These are phyloP conservation scores for Ceratobasidium sp. DNA, from an alignment of 1,284 basidiomycete species.

Conservation along the genomic window DNA sequence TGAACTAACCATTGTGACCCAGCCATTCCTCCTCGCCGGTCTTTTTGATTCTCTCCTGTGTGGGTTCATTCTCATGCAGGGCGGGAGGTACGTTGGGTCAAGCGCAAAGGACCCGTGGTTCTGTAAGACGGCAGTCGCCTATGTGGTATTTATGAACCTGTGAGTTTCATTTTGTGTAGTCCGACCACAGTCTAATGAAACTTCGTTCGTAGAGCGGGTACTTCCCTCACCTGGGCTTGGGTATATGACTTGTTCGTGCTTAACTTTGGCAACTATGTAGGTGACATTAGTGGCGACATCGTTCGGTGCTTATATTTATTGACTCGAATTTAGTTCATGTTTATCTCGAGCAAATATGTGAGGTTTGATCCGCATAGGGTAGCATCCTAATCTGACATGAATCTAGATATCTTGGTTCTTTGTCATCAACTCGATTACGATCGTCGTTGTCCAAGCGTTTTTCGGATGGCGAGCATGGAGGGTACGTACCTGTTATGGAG, in stretches of 20 bases:
- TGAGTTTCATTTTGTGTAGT: background rate
- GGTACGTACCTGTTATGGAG: background rate
- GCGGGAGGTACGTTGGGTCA: background rate
- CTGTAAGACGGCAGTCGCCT: background rate
- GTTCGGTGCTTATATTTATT: background rate
- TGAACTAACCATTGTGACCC: background rate
- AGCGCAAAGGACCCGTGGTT: background rate
- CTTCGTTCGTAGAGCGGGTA: background rate
- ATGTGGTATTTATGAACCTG: slow-evolving; percentile 23
- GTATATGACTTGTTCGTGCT: slow-evolving; percentile 12
- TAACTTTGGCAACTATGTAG: slow-evolving; percentile 14
- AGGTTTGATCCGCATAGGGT: background rate
- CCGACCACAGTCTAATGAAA: background rate
- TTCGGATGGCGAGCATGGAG: slow-evolving; percentile 24
- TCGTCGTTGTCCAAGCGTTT: slow-evolving; percentile 1
- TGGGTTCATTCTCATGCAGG: slow-evolving; percentile 16
- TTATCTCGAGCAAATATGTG: slow-evolving; percentile 4
- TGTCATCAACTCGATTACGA: slow-evolving; percentile 10
- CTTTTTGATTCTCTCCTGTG: slow-evolving; percentile 14
- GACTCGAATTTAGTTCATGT: background rate
- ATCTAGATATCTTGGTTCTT: slow-evolving; percentile 10
- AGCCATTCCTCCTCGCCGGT: slow-evolving; percentile 2
- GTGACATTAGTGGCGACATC: slow-evolving; percentile 1
- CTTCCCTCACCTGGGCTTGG: slow-evolving; percentile 20
- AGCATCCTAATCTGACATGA: background rate